Evolutionary conservation across 1,139 yeast genomes (phyloP), one percentile per base, ranked within the genome.

Genomic region (Yamadazyma atmosphaerica): DNA sequence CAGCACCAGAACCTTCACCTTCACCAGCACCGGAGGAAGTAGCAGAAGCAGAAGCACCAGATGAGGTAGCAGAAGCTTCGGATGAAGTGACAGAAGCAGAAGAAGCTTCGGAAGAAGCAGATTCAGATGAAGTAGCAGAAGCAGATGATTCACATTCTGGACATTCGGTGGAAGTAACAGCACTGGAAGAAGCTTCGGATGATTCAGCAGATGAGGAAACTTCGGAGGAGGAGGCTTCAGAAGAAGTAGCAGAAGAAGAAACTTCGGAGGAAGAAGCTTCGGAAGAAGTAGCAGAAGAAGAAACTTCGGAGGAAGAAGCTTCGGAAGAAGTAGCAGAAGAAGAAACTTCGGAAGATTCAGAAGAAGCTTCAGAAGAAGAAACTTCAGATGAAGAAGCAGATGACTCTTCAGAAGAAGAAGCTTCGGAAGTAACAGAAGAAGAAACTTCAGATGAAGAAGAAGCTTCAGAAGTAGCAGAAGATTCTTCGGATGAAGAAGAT

Each of bases 401-500:
- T 19, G 36, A 13, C 2, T 28, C n/a, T 10, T 34, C 21, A 30
- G 36, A 14, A n/a, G n/a, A n/a, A n/a, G n/a, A n/a, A n/a, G n/a
- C n/a, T n/a, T n/a, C n/a, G n/a, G 44, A 26, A 22, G 42, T 11
- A 13, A 32, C 25, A n/a, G 40, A 21, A 9, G 37, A 24, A 17
- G 36, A 13, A 4, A 25, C 13, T n/a, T 34, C 23, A 31, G 37
- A 16, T 27, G 41, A 33, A 15, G 22, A 13, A 12, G 31, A 35
- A 16, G 36, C 13, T n/a, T 34, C 23, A 31, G 37, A 16, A 31
- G 41, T 31, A 31, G 44, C 13, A 12, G 36, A 13, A 4, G 22
- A 19, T 19, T 19, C 27, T 27, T 41, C 27, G n/a, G 39, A 17
- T 11, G 22, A 22, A 24, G 46, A 38, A 13, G 47, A 41, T 34